Conservation (phyloP, 1,284 basidiomycete species). For the Trichosporon sp. region DNA sequence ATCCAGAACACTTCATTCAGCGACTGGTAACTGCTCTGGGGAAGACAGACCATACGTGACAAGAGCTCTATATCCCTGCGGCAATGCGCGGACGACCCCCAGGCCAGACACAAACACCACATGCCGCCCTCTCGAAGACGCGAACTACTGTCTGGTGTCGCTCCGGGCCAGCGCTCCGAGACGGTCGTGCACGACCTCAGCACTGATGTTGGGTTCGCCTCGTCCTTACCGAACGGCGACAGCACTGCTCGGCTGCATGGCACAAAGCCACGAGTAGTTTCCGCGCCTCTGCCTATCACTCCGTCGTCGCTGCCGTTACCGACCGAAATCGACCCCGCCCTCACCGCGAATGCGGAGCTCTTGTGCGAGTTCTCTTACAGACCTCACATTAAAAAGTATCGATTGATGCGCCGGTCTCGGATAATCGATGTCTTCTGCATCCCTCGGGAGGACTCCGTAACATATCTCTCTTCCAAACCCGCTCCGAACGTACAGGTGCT, state of each 20-base stretch:
- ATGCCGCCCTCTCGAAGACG: conserved; percentile 1
- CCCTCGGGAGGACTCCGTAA: background rate
- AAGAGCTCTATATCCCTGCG: background rate
- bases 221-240: background rate
- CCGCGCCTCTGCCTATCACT: background rate
- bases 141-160: background rate
- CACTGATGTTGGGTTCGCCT: background rate
- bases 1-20: background rate
- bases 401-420: background rate
- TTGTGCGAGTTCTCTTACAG: conserved; percentile 6
- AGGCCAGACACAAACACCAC: background rate
- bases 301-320: background rate
- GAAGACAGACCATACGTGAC: background rate
- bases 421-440: background rate
- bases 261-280: background rate
- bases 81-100: background rate
- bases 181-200: background rate
- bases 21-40: background rate
- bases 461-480: background rate
- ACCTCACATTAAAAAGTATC: background rate
- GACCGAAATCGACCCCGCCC: background rate
- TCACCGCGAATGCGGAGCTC: background rate
- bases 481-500: background rate
- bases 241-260: background rate
- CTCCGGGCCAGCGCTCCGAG: background rate